Evolutionary conservation across 495 filamentous ascomycete genomes (phyloP).

Genomic region (Penicillium angulare): DNA sequence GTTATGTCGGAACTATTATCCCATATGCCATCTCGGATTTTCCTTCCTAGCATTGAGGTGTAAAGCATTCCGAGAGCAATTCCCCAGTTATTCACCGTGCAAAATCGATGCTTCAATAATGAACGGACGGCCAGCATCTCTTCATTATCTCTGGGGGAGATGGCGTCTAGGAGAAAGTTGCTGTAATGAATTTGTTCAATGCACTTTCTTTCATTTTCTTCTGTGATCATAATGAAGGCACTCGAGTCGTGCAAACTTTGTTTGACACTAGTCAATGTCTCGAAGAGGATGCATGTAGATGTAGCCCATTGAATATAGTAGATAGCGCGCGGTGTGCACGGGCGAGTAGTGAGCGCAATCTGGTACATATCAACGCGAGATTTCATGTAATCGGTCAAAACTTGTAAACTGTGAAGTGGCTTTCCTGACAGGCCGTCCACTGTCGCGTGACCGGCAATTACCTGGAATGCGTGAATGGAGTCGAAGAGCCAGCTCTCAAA

Average conservation of each 20-base stretch:
- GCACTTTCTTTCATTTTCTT: constrained; percentile 2
- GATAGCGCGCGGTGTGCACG: not conserved
- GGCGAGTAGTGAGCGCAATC: not conserved
- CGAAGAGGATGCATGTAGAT: constrained; percentile 1
- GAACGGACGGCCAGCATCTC: not conserved
- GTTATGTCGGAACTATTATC: not conserved
- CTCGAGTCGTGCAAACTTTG: not conserved
- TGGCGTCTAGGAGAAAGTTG: not conserved
- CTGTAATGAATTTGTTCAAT: not conserved
- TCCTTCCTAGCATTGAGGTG: not conserved
- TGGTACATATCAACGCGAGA: constrained; percentile 1
- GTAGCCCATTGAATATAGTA: constrained; percentile 1
- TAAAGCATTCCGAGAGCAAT: not conserved
- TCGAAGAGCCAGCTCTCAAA: not conserved
- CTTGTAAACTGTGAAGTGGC: not conserved
- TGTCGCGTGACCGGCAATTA: not conserved
- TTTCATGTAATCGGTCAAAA: not conserved
- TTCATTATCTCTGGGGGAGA: not conserved
- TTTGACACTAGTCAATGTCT: not conserved
- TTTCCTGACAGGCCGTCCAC: not conserved
- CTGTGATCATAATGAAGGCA: not conserved
- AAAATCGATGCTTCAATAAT: not conserved
- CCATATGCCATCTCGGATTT: not conserved
- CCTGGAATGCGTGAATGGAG: not conserved
- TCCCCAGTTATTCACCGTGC: not conserved